Evolutionary conservation across 2,329 filamentous ascomycete species (phyloP), one percentile per base, ranked within the genome.

Genomic region (Bisporella sp.): DNA sequence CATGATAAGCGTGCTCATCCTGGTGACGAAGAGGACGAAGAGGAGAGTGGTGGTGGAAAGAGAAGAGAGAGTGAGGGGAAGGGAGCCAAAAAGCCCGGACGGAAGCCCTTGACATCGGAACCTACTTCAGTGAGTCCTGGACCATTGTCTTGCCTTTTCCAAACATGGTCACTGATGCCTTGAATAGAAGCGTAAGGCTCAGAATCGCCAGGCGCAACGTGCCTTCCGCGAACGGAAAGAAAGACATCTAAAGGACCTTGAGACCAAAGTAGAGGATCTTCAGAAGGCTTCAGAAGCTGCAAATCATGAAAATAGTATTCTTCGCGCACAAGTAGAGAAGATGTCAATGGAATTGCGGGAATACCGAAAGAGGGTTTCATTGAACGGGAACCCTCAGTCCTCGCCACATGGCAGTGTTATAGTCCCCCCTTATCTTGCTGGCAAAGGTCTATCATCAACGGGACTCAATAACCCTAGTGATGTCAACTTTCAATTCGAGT

Each of bases 221-320:
- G 91, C 91, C 5, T 96, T 96, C 77, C 83, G 91, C 49, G 91
- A 96, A 68, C 87, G 91, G 56, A 96, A 96, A 71, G 91, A 96
- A 69, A 92, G 87, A 72, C 91, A 95, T 62, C 68, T 95, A 45
- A 89, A 89, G 66, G 86, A 91, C 58, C 77, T 95, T 2, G 90
- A 96, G 70, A 85, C 76, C 52, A 88, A 89, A 68, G 82, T 89
- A 2, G 76, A 84, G 42, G 82, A 87, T 63, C 69, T 89, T 9
- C 86, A 96, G 66, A 93, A 95, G 70, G 81, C 82, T 0, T 95
- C 91, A 0, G 83, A 95, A 63, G 79, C 82, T 35, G 79, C 90
- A 48, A 95, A 85, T 66, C 84, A 89, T 59, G 91, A 97, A 68
- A 99, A 99, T 63, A 81, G 78, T 51, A 71, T 87, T 48, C 77